phyloP scores from a whole-genome alignment of 371 early-diverging fungal genomes.

The Encephalitozoon cuniculi region DNA sequence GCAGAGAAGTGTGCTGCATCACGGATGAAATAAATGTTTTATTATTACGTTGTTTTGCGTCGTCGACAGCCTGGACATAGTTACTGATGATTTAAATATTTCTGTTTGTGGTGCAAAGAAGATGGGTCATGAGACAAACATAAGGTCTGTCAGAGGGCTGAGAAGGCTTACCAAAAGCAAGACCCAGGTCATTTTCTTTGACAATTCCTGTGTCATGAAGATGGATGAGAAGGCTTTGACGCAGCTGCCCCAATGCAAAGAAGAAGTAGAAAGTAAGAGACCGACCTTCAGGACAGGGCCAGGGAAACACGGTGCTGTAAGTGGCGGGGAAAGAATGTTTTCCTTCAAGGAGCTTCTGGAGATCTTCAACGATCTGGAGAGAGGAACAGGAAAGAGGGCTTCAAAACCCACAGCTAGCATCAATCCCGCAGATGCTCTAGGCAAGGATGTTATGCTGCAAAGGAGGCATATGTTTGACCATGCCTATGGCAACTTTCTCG shows the following conservation, averaged over 20 bases:
- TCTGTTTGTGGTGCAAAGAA: not conserved
- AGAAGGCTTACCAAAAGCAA: not conserved
- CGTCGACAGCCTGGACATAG: not conserved
- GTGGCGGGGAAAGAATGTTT: not conserved
- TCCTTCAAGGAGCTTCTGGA: constrained; percentile 34
- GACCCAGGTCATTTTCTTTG: not conserved
- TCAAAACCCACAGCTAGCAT: not conserved
- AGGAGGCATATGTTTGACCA: not conserved
- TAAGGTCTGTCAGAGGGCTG: not conserved
- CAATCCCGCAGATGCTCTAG: not conserved
- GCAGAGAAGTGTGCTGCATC: constrained; percentile 22
- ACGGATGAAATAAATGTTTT: constrained; percentile 18
- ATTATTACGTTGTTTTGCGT: not conserved
- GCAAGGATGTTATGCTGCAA: not conserved
- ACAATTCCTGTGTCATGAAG: not conserved
- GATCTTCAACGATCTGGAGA: constrained; percentile 21
- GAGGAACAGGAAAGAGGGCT: not conserved
- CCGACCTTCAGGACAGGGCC: too few species aligned
- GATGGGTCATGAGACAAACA: not conserved
- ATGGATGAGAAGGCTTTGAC: too few species aligned
- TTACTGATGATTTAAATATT: not conserved
- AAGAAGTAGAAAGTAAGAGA: not conserved
- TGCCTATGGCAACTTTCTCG: not conserved
- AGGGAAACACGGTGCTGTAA: not conserved
- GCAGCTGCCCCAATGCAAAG: not conserved